Conservation (phyloP, 805 yeast species). For the Pichia gijzeniarum region DNA sequence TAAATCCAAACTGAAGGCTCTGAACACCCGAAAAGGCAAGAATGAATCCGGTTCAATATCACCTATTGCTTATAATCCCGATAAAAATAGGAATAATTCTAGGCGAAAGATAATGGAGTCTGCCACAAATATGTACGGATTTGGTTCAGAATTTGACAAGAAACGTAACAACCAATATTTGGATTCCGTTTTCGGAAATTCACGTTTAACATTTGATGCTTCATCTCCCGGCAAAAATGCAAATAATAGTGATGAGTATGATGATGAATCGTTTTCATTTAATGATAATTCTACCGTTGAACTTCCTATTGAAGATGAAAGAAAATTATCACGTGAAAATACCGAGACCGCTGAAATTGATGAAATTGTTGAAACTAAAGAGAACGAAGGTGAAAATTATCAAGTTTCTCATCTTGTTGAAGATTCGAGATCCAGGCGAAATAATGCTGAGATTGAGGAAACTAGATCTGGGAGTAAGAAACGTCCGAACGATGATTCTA, state of each 20-base stretch:
- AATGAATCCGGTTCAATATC: slow-evolving; percentile 1
- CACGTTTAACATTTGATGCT: background rate
- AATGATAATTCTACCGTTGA: too few species aligned
- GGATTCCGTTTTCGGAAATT: background rate
- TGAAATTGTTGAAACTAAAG: background rate
- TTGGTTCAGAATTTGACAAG: background rate
- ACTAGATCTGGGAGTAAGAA: slow-evolving; percentile 1
- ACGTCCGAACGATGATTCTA: slow-evolving; percentile 8
- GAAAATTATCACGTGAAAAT: background rate
- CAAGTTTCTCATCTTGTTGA: too few species aligned
- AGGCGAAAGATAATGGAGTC: slow-evolving; percentile 8
- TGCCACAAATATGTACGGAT: background rate
- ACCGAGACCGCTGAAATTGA: background rate
- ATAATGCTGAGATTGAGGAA: background rate
- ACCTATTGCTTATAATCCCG: slow-evolving; percentile 6
- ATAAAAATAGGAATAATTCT: background rate
- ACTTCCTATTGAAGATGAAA: too few species aligned
- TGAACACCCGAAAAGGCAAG: too few species aligned
- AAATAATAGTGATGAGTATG: background rate
- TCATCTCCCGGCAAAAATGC: background rate
- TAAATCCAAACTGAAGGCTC: background rate
- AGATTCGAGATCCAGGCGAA: too few species aligned
- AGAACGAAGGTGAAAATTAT: background rate
- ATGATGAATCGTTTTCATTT: background rate
- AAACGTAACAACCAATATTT: background rate